Evolutionary conservation across 768 basidiomycete species (phyloP).

Genomic region (Pleurotus cornucopiae): DNA sequence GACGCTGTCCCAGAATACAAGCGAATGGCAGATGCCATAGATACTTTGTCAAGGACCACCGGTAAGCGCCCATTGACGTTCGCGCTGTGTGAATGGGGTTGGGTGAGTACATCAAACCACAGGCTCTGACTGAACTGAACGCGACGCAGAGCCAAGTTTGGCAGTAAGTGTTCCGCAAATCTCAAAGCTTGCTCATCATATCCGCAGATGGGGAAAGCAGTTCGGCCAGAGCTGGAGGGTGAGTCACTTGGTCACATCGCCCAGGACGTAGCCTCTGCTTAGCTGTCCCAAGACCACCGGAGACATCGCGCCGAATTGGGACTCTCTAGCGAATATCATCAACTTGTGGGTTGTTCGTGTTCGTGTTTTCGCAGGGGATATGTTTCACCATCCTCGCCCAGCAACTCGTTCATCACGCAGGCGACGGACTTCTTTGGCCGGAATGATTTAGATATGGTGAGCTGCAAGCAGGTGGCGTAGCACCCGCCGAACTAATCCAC

Average conservation of each 20-base stretch:
- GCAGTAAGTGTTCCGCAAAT: not conserved
- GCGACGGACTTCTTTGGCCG: slow-evolving; percentile 65
- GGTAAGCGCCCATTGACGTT: slow-evolving; percentile 47
- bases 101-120: slow-evolving; percentile 31
- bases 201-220: slow-evolving; percentile 41
- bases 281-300: not conserved
- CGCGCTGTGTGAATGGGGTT: slow-evolving; percentile 65
- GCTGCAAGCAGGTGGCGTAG: not conserved
- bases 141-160: slow-evolving; percentile 5
- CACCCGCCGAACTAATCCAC: no score
- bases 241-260: slow-evolving; percentile 12
- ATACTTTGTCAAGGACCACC: slow-evolving; percentile 38
- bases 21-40: slow-evolving; percentile 59
- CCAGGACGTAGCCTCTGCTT: not conserved
- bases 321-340: not conserved
- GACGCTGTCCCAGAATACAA: slow-evolving; percentile 39
- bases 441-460: slow-evolving; percentile 67
- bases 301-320: slow-evolving; percentile 6
- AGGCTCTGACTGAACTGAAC: no score
- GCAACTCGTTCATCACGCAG: slow-evolving; percentile 62
- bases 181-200: not conserved
- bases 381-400: slow-evolving; percentile 15
- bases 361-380: no score
- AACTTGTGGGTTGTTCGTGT: slow-evolving; percentile 15
- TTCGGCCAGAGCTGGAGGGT: slow-evolving; percentile 69